Percentiles rank a stretch among this genome's conserved stretches.
Evolutionary conservation across 2,329 filamentous ascomycete genomes (phyloP).

Genomic region (Teratosphaeria nubilosa): DNA sequence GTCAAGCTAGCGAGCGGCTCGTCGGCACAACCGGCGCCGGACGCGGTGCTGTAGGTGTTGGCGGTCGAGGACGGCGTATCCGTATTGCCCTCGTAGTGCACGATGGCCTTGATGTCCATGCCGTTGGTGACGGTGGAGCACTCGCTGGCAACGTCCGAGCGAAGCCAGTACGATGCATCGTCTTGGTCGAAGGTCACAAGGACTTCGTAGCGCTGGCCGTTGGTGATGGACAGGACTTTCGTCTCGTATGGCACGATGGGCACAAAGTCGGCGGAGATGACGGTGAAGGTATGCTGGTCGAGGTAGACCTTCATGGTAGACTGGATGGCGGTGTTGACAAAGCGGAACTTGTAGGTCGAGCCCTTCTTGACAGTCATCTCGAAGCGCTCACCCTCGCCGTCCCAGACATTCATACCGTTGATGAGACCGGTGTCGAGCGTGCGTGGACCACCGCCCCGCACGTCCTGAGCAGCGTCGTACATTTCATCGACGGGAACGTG

Average conservation of each 20-base stretch:
- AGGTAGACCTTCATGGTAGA: constrained; percentile 34
- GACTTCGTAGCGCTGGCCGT: constrained; percentile 40
- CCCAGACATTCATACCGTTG: constrained; percentile 34
- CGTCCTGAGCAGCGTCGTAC: constrained; percentile 25
- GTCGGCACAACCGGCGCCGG: constrained; percentile 26
- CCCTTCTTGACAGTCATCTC: constrained; percentile 19
- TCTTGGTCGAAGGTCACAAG: constrained; percentile 36
- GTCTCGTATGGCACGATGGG: constrained; percentile 34
- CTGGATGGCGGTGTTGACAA: constrained; percentile 33
- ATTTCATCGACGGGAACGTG: constrained; percentile 27
- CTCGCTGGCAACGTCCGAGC: constrained; percentile 31
- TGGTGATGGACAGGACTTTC: constrained; percentile 28
- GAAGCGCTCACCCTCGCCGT: constrained; percentile 18
- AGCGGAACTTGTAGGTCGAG: constrained; percentile 32
- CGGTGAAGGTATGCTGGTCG: constrained; percentile 34
- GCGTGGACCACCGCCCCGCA: constrained; percentile 24
- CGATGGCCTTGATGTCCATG: constrained; percentile 23
- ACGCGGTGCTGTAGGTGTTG: constrained; percentile 18
- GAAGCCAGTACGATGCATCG: constrained; percentile 36
- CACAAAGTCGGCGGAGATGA: constrained; percentile 35
- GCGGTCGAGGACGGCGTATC: constrained; percentile 23
- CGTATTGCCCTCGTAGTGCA: constrained; percentile 24
- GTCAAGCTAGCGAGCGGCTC: constrained; percentile 29
- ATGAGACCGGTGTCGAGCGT: constrained; percentile 34
- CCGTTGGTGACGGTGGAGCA: constrained; percentile 27